phyloP scores from a whole-genome alignment of 1,284 basidiomycete genomes.

The Cryptococcus maquisensis region DNA sequence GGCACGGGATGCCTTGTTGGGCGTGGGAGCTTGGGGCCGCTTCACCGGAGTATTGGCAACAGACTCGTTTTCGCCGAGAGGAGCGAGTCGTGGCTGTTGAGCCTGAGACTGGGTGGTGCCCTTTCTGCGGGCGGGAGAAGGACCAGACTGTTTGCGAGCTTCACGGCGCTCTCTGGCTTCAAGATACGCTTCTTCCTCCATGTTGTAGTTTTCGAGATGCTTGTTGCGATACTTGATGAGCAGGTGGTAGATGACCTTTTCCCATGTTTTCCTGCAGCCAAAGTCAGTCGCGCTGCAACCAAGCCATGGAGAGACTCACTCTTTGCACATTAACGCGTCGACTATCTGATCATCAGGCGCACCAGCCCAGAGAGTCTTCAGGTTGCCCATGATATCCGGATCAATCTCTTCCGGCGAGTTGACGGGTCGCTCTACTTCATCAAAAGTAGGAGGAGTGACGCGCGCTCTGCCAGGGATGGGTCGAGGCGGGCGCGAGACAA shows the following conservation, averaged over 20 bases:
- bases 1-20: slow-evolving; percentile 42
- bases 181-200: slow-evolving; percentile 52
- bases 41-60: slow-evolving; percentile 32
- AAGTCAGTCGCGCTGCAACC: not conserved
- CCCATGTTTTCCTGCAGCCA: slow-evolving; percentile 72
- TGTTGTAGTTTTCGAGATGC: slow-evolving; percentile 62
- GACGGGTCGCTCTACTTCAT: slow-evolving; percentile 65
- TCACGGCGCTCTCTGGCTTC: slow-evolving; percentile 27
- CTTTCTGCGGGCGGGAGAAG: slow-evolving; percentile 34
- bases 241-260: slow-evolving; percentile 87
- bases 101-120: slow-evolving; percentile 10
- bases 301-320: slow-evolving; percentile 34
- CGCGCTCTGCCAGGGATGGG: slow-evolving; percentile 54
- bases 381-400: slow-evolving; percentile 80
- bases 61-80: slow-evolving; percentile 40
- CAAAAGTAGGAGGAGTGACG: slow-evolving; percentile 63
- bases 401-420: slow-evolving; percentile 66
- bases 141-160: slow-evolving; percentile 13
- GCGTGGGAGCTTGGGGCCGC: slow-evolving; percentile 45
- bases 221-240: slow-evolving; percentile 71
- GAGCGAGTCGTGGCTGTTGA: slow-evolving; percentile 20
- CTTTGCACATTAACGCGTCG: slow-evolving; percentile 57
- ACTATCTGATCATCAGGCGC: slow-evolving; percentile 67
- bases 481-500: slow-evolving; percentile 62
- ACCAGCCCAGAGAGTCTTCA: slow-evolving; percentile 84